These are phyloP conservation scores for Paraconiothyrium brasiliense DNA, from an alignment of 2,329 filamentous ascomycete genomes.

Conservation along the genomic window DNA sequence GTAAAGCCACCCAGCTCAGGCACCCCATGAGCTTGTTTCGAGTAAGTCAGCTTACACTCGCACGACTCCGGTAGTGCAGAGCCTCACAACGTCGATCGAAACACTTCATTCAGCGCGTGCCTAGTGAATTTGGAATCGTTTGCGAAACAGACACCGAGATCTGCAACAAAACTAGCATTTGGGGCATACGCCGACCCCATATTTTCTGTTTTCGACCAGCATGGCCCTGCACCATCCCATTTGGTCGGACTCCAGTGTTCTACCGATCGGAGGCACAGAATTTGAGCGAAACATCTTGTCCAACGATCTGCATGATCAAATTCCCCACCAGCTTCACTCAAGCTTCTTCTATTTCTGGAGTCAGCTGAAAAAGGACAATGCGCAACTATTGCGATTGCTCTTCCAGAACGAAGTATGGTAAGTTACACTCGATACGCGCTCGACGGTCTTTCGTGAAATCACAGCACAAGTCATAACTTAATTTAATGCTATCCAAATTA, in stretches of 20 bases:
- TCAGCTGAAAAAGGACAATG: too few species aligned
- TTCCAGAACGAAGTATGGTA: too few species aligned
- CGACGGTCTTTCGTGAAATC: too few species aligned
- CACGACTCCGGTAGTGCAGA: background rate
- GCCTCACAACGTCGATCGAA: background rate
- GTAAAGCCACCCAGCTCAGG: background rate
- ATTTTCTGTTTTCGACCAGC: background rate
- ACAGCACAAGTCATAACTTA: too few species aligned
- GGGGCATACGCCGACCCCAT: background rate
- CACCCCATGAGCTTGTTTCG: background rate
- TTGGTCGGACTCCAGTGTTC: background rate
- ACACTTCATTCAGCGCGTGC: background rate
- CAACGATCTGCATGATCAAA: background rate
- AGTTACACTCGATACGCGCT: too few species aligned
- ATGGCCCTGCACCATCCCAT: background rate
- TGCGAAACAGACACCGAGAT: background rate
- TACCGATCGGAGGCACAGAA: background rate
- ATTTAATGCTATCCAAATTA: too few species aligned
- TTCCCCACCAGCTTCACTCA: too few species aligned
- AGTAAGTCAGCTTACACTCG: background rate
- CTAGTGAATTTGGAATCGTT: background rate
- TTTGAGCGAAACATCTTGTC: background rate
- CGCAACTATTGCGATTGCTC: too few species aligned
- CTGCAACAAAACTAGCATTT: background rate
- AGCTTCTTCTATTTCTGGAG: too few species aligned